Conservation (phyloP, 2,329 filamentous ascomycete species). For the Aureobasidium pullulans region DNA sequence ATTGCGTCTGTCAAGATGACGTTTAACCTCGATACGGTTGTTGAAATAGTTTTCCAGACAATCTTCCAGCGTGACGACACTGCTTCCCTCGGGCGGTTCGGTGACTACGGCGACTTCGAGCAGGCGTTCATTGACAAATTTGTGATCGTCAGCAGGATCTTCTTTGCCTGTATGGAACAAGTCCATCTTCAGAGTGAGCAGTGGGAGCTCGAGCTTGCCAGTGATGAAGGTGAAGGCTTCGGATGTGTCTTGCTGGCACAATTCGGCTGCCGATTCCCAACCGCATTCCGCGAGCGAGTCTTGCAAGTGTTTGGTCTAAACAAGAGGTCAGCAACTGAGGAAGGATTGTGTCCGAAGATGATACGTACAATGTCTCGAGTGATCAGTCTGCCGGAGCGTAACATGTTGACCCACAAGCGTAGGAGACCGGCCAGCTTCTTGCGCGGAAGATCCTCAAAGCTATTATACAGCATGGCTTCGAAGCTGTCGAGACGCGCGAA, state of each 20-base stretch:
- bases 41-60: slow-evolving; percentile 95
- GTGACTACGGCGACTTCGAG: slow-evolving; percentile 85
- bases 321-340: not conserved
- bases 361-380: slow-evolving; percentile 66
- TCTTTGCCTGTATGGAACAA: slow-evolving; percentile 87
- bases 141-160: slow-evolving; percentile 79
- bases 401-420: slow-evolving; percentile 86
- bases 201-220: slow-evolving; percentile 75
- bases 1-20: slow-evolving; percentile 56
- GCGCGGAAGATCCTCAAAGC: slow-evolving; percentile 64
- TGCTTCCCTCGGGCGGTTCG: slow-evolving; percentile 57
- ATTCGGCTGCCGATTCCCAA: slow-evolving; percentile 69
- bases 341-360: not conserved
- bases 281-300: slow-evolving; percentile 76
- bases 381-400: slow-evolving; percentile 78
- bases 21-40: slow-evolving; percentile 78
- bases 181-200: slow-evolving; percentile 87
- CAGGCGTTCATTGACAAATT: slow-evolving; percentile 84
- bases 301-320: slow-evolving; percentile 72
- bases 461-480: slow-evolving; percentile 81
- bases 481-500: slow-evolving; percentile 86
- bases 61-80: slow-evolving; percentile 70
- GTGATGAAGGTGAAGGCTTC: slow-evolving; percentile 96
- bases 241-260: slow-evolving; percentile 90
- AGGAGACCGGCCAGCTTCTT: slow-evolving; percentile 70